phyloP scores from a whole-genome alignment of 177 flowering plant species.

The Tripterygium wilfordii region DNA sequence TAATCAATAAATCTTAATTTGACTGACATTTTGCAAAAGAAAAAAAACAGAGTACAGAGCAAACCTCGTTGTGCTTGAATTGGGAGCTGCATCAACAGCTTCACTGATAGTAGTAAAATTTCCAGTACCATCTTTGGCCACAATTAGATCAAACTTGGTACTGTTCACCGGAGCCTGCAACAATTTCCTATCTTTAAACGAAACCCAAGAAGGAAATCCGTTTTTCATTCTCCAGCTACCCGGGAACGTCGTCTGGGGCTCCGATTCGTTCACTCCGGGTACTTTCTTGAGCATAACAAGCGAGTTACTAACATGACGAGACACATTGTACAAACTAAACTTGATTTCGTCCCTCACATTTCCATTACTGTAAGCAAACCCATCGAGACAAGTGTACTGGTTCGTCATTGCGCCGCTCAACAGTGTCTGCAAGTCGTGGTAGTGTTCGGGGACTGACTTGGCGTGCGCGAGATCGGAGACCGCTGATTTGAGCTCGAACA shows the following conservation, averaged over 20 bases:
- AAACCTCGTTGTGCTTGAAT: conserved; percentile 38
- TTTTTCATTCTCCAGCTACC: conserved; percentile 25
- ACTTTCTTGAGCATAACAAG: conserved; percentile 56
- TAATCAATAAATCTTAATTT: too few relatives aligned
- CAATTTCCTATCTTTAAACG: conserved; percentile 33
- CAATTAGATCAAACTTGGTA: conserved; percentile 34
- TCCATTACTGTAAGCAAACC: conserved; percentile 33
- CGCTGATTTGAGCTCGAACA: conserved; percentile 27
- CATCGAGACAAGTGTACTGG: conserved; percentile 78
- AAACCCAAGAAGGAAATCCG: conserved; percentile 58
- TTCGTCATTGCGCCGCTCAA: conserved; percentile 79
- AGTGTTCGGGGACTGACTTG: conserved; percentile 17
- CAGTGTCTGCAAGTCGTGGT: conserved; percentile 40
- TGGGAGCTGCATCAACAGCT: conserved; percentile 66
- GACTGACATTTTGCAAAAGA: too few relatives aligned
- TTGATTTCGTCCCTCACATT: conserved; percentile 28
- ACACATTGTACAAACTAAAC: conserved; percentile 25
- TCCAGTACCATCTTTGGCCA: conserved; percentile 80
- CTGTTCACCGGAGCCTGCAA: conserved; percentile 30
- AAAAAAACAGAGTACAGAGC: too few relatives aligned
- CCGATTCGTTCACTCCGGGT: conserved; percentile 22
- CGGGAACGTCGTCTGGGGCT: conserved; percentile 22
- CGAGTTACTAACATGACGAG: conserved; percentile 53
- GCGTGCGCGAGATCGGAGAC: conserved; percentile 29
- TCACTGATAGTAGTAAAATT: conserved; percentile 57